Evolutionary conservation across 805 yeast species (phyloP).

Genomic region (Candida qinlingensis): DNA sequence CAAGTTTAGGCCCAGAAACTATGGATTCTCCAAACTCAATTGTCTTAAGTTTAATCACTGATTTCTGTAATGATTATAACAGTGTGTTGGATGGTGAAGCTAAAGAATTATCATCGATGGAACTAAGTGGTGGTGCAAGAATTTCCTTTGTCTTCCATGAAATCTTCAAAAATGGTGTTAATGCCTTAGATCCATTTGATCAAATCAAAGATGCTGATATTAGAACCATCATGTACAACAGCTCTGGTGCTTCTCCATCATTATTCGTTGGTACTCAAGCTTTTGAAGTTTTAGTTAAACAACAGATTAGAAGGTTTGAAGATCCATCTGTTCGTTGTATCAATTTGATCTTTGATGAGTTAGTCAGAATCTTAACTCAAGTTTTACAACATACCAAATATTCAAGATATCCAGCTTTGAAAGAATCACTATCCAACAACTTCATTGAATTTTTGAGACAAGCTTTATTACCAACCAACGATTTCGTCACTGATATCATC

Average conservation of each 20-base stretch:
- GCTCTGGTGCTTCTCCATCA: slow-evolving; percentile 95
- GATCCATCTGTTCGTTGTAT: slow-evolving; percentile 90
- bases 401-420: slow-evolving; percentile 84
- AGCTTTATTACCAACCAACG: slow-evolving; percentile 77
- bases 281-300: slow-evolving; percentile 91
- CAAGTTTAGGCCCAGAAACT: slow-evolving; percentile 80
- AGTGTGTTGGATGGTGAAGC: slow-evolving; percentile 91
- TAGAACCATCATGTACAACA: slow-evolving; percentile 93
- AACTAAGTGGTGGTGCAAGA: slow-evolving; percentile 97
- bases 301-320: slow-evolving; percentile 89
- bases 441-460: slow-evolving; percentile 78
- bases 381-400: slow-evolving; percentile 77
- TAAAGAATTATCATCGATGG: slow-evolving; percentile 80
- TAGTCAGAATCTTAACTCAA: slow-evolving; percentile 84
- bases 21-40: slow-evolving; percentile 86
- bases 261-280: slow-evolving; percentile 96
- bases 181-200: slow-evolving; percentile 91
- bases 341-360: slow-evolving; percentile 86
- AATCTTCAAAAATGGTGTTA: slow-evolving; percentile 86
- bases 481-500: slow-evolving; percentile 79
- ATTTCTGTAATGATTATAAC: slow-evolving; percentile 84
- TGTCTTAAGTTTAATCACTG: slow-evolving; percentile 86
- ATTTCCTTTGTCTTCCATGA: slow-evolving; percentile 96
- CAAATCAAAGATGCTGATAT: slow-evolving; percentile 94
- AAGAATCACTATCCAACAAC: slow-evolving; percentile 76